Conservation (phyloP, 192 early-diverging fungal species). For the Phlyctochytrium arcticum region DNA sequence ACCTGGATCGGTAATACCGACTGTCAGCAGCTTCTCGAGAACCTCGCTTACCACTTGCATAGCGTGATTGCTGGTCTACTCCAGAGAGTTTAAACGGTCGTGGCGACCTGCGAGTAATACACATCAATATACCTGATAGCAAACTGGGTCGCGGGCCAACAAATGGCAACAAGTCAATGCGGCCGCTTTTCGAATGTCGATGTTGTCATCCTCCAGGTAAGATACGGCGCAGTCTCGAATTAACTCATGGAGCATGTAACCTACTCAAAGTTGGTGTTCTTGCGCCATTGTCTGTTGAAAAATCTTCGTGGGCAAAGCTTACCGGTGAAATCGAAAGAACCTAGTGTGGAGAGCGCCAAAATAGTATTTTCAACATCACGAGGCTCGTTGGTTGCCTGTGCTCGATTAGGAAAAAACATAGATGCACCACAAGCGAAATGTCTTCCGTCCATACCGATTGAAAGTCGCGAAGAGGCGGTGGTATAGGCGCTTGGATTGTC, state of each 20-base stretch:
- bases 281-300: background rate
- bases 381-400: constrained; percentile 31
- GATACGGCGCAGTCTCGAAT: constrained; percentile 79
- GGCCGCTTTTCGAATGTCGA: constrained; percentile 77
- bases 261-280: constrained; percentile 15
- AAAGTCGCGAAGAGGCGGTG: constrained; percentile 10
- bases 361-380: constrained; percentile 73
- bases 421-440: background rate
- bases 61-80: constrained; percentile 56
- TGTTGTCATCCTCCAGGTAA: constrained; percentile 75
- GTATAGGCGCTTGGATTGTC: constrained; percentile 5
- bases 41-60: constrained; percentile 82
- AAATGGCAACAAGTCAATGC: constrained; percentile 81
- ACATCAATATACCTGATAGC: constrained; percentile 59
- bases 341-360: constrained; percentile 77
- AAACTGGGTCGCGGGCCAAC: constrained; percentile 75
- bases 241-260: constrained; percentile 80
- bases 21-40: constrained; percentile 81
- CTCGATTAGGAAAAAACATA: background rate
- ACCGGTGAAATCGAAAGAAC: constrained; percentile 81
- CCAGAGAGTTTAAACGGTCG: background rate
- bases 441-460: constrained; percentile 1
- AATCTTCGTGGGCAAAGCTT: background rate
- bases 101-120: background rate
- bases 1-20: constrained; percentile 80